A percentile compares a stretch with the other conserved stretches of the same genome.
These are phyloP conservation scores for Sicyos edulis DNA, from an alignment of 306 rosid genomes.

Conservation along the genomic window DNA sequence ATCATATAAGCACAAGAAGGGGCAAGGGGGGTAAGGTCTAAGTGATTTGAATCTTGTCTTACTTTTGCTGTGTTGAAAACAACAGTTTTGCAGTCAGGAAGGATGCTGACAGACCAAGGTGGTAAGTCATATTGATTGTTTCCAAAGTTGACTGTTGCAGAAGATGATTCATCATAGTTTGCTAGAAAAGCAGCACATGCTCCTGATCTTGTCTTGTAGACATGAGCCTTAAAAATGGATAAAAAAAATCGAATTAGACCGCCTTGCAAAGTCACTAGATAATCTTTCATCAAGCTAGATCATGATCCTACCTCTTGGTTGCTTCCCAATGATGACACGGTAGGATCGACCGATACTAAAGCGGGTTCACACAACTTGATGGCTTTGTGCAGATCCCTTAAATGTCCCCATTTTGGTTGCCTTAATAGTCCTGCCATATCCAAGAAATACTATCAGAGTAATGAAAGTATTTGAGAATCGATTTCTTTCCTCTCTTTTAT, in stretches of 20 bases:
- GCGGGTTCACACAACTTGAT: conserved; percentile 67
- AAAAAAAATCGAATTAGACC: conserved; percentile 2
- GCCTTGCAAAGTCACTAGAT: not conserved
- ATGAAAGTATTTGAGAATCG: not conserved
- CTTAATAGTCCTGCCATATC: conserved; percentile 51
- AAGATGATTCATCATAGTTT: conserved; percentile 47
- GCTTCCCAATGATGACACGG: conserved; percentile 53
- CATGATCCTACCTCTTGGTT: conserved; percentile 53
- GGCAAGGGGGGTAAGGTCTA: not conserved
- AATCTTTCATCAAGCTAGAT: conserved; percentile 19
- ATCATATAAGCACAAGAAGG: not conserved
- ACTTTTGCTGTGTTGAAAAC: conserved; percentile 85
- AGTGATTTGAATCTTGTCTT: conserved; percentile 22
- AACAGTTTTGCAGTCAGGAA: conserved; percentile 81
- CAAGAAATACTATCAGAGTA: conserved; percentile 19
- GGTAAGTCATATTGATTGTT: conserved; percentile 61
- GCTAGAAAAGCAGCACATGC: conserved; percentile 82
- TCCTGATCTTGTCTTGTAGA: conserved; percentile 46
- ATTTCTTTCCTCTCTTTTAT: not conserved
- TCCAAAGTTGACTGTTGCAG: conserved; percentile 27
- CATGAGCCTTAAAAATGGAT: conserved; percentile 52
- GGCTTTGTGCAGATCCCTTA: conserved; percentile 77
- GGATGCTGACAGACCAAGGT: conserved; percentile 89
- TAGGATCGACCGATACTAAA: conserved; percentile 65
- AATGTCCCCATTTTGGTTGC: conserved; percentile 91